Base-by-base conservation (phyloP, 345 rosid genomes). In the Carallia brachiata region DNA sequence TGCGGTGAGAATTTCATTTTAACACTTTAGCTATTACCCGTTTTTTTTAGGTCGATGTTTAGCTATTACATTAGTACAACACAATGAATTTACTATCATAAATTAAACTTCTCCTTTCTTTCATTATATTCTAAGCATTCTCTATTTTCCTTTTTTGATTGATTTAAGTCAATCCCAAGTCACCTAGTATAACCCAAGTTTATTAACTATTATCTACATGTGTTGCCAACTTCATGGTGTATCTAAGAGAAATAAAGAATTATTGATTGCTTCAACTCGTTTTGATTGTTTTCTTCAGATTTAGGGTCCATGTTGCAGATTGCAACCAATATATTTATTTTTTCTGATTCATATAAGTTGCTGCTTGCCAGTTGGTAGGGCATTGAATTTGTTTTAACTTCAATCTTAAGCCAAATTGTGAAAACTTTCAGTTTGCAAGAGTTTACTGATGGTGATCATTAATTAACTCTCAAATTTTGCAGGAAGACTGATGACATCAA, bases 131-230 rank as follows among this genome's bases (percentile, higher is more conserved):
- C 71, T 65, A 61, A 53, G 63, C 70, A 30, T 48, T 65, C 59
- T 47, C 17, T 55, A 18, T 17, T 75, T 72, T 68, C 69, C 69
- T 34, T 70, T 73, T 17, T 34, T 80, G 93, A 83, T 84, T 84
- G 83, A 84, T 84, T 80, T 79, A 56, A 73, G 74, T 81, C 79
- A 67, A 72, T 72, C 81, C 74, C 31, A 73, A 67, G 28, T 39
- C 48, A 4, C 16, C 39, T 62, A 60, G 19, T 23, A 61, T 61
- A 53, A 27, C 34, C 23, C 4, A 56, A 19, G 60, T 56, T 44
- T 15, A 44, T 44, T 44, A 44, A 44, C 12, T 1, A 23, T 23
- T 23, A 23, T 23, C 23, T 23, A 44, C 4, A 44, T 12, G 50
- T 12, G 13, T 44, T 44, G 50, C 13, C 16, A 44, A 44, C 50